Evolutionary conservation across 2,329 filamentous ascomycete genomes (phyloP).

Genomic region (Penicillium paneum): DNA sequence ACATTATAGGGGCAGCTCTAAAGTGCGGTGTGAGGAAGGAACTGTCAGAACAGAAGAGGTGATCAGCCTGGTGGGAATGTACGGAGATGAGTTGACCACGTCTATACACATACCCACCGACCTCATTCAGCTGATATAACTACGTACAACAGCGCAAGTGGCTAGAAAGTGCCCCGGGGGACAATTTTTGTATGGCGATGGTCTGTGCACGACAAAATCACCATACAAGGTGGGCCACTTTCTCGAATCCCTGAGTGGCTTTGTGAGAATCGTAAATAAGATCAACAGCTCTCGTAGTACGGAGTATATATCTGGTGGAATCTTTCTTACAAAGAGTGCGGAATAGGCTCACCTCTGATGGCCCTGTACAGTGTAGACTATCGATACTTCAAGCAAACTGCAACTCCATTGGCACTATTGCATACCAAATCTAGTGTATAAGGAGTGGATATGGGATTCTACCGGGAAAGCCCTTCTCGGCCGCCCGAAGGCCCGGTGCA

Average conservation of each 20-base stretch:
- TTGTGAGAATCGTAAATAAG: neutral
- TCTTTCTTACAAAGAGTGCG: neutral
- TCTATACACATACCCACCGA: conserved; percentile 1
- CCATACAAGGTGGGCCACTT: neutral
- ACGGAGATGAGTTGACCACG: neutral
- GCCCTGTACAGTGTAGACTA: neutral
- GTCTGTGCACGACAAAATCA: neutral
- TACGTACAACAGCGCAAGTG: neutral
- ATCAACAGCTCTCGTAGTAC: neutral
- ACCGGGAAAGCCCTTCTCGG: neutral
- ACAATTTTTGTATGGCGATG: neutral
- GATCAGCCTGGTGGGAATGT: neutral
- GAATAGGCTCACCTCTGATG: neutral
- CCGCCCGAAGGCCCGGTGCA: neutral
- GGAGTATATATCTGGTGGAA: neutral
- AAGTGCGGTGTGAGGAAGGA: neutral
- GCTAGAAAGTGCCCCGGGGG: neutral
- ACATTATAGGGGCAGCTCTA: neutral
- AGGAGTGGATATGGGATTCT: neutral
- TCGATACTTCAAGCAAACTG: neutral
- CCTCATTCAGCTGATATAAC: neutral
- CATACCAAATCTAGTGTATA: neutral
- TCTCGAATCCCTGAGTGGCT: neutral
- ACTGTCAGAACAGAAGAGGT: neutral
- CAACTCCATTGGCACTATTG: neutral